Conservation (phyloP, 352 stramenopile species). For the Globisporangium abappressorium region DNA sequence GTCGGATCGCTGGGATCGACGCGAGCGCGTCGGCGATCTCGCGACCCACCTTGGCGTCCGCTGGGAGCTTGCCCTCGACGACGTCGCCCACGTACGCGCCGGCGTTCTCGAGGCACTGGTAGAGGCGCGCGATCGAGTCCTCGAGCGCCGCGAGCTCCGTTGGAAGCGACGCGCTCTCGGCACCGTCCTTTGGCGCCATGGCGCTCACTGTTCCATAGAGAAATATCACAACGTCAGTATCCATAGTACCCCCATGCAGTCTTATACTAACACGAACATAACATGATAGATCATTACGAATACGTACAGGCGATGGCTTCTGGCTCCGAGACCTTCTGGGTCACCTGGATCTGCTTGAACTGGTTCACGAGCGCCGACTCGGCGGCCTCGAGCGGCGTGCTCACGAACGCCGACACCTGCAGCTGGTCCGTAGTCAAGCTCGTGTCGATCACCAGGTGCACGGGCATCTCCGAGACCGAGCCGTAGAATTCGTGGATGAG, state of each 20-base stretch:
- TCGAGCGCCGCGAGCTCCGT: conserved; percentile 76
- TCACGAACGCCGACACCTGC: conserved; percentile 90
- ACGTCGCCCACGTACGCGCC: conserved; percentile 91
- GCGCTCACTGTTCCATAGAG: conserved; percentile 46
- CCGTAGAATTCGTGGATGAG: conserved; percentile 99
- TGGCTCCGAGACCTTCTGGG: conserved; percentile 89
- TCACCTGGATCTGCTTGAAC: conserved; percentile 92
- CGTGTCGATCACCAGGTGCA: conserved; percentile 96
- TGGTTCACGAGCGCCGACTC: conserved; percentile 91
- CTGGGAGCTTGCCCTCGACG: conserved; percentile 67
- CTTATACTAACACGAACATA: neutral
- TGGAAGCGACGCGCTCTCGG: conserved; percentile 41
- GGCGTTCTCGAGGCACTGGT: conserved; percentile 89
- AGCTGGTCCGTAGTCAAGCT: conserved; percentile 79
- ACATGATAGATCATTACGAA: neutral
- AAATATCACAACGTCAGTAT: conserved; percentile 4
- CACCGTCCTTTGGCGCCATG: conserved; percentile 56
- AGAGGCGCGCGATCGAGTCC: conserved; percentile 85
- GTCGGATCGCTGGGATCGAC: conserved; percentile 90
- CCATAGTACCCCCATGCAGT: neutral
- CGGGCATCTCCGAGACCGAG: conserved; percentile 88
- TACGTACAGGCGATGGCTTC: conserved; percentile 92
- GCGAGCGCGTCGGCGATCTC: conserved; percentile 94
- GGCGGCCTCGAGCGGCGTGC: conserved; percentile 86
- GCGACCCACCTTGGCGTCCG: conserved; percentile 88